phyloP scores from a whole-genome alignment of 108 stramenopile genomes.

The Discostella stelligeroides region DNA sequence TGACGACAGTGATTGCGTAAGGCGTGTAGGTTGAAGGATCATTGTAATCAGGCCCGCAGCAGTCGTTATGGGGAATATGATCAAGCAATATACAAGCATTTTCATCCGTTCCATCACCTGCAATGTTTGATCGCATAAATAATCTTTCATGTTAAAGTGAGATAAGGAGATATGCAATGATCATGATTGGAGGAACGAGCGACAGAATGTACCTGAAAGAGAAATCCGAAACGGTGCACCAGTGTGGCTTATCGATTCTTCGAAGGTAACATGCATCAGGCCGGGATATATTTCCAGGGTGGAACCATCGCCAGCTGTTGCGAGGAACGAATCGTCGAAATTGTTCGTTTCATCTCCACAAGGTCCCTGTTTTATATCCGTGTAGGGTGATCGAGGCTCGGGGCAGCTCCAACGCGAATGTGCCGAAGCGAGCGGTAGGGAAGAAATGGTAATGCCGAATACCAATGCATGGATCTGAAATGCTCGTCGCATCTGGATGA shows the following conservation, averaged over 20 bases:
- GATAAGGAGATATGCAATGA: neutral
- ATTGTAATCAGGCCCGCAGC: conserved; percentile 21
- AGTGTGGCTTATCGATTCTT: conserved; percentile 45
- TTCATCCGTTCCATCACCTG: conserved; percentile 32
- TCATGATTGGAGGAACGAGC: neutral
- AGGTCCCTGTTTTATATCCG: neutral
- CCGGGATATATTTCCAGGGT: conserved; percentile 32
- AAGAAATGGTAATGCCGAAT: too few species aligned
- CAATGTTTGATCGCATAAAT: neutral
- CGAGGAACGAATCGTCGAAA: conserved; percentile 18
- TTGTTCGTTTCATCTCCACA: neutral
- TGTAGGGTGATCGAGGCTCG: neutral
- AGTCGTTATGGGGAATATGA: conserved; percentile 55
- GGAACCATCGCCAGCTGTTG: neutral
- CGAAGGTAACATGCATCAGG: conserved; percentile 32
- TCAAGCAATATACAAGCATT: conserved; percentile 50
- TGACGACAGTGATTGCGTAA: conserved; percentile 47
- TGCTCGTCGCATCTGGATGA: too few species aligned
- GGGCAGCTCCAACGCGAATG: neutral
- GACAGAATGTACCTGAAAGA: conserved; percentile 8
- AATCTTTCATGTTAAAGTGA: neutral
- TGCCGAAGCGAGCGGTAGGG: too few species aligned
- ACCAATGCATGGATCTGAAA: too few species aligned
- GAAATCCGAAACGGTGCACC: conserved; percentile 50
- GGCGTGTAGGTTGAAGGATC: conserved; percentile 48